These are phyloP conservation scores for Talaromyces thailandensis DNA, from an alignment of 495 filamentous ascomycete species.

Conservation along the genomic window DNA sequence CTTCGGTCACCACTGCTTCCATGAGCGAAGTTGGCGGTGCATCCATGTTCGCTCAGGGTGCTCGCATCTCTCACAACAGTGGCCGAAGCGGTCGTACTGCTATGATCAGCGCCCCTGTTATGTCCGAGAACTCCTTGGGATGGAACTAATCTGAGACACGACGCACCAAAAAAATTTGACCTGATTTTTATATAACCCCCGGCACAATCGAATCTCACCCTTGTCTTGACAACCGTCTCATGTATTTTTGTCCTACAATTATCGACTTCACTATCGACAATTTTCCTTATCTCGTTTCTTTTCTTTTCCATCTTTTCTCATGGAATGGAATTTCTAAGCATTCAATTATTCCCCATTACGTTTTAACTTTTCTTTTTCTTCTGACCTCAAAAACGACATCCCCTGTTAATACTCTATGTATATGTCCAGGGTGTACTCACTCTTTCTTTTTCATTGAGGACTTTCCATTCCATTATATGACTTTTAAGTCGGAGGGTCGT, in stretches of 20 bases:
- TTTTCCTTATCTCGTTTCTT: background rate
- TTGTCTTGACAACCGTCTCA: background rate
- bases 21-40: constrained; percentile 37
- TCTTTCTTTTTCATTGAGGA: background rate
- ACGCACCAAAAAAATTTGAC: background rate
- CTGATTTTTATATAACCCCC: background rate
- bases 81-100: constrained; percentile 63
- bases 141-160: constrained; percentile 64
- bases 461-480: background rate
- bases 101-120: constrained; percentile 77
- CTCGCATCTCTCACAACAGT: constrained; percentile 44
- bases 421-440: background rate
- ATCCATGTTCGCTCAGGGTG: constrained; percentile 28
- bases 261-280: background rate
- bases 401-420: background rate
- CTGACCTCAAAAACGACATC: background rate
- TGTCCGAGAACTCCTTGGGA: constrained; percentile 94
- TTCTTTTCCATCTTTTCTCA: background rate
- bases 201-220: background rate
- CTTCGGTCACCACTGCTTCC: constrained; percentile 41
- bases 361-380: background rate
- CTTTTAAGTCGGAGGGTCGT: background rate
- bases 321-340: background rate
- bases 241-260: background rate
- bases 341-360: constrained; percentile 7